Evolutionary conservation across 1,284 basidiomycete genomes (phyloP).

Genomic region (Cutaneotrichosporon daszewskae): DNA sequence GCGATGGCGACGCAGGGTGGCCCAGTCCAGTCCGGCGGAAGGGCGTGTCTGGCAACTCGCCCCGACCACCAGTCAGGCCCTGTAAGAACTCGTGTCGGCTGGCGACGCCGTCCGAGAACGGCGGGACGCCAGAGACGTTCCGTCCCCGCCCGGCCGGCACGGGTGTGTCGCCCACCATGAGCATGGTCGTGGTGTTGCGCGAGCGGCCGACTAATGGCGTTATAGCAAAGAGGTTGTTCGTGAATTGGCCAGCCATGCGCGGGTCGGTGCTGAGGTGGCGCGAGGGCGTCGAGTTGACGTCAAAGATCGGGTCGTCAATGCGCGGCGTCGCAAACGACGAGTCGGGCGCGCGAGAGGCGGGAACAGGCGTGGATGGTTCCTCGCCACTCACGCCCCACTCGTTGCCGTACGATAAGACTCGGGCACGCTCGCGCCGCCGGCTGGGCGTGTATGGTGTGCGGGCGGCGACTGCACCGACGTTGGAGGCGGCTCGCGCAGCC

Average conservation of each 20-base stretch:
- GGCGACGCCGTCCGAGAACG: slow-evolving; percentile 21
- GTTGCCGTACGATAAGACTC: slow-evolving; percentile 38
- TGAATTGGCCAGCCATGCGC: slow-evolving; percentile 27
- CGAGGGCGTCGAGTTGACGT: slow-evolving; percentile 44
- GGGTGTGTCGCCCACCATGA: slow-evolving; percentile 21
- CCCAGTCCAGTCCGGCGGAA: too few species aligned
- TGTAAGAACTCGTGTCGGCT: slow-evolving; percentile 36
- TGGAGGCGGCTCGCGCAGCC: slow-evolving; percentile 10
- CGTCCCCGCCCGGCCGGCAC: slow-evolving; percentile 12
- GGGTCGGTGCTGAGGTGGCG: slow-evolving; percentile 35
- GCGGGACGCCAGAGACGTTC: slow-evolving; percentile 17
- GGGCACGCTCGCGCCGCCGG: slow-evolving; percentile 22
- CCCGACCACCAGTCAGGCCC: slow-evolving; percentile 10
- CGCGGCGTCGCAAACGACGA: slow-evolving; percentile 35
- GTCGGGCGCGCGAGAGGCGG: slow-evolving; percentile 15
- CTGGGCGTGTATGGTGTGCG: slow-evolving; percentile 23
- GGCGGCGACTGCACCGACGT: slow-evolving; percentile 23
- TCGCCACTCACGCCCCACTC: slow-evolving; percentile 35
- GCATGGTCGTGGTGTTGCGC: slow-evolving; percentile 24
- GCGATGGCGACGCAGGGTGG: too few species aligned
- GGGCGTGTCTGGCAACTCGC: slow-evolving; percentile 10
- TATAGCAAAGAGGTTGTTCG: slow-evolving; percentile 37
- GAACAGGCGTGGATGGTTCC: slow-evolving; percentile 38
- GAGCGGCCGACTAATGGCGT: slow-evolving; percentile 37
- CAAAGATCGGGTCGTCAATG: slow-evolving; percentile 38